These are phyloP conservation scores for Arthrobotrys iridis DNA, from an alignment of 2,329 filamentous ascomycete genomes.

Conservation along the genomic window DNA sequence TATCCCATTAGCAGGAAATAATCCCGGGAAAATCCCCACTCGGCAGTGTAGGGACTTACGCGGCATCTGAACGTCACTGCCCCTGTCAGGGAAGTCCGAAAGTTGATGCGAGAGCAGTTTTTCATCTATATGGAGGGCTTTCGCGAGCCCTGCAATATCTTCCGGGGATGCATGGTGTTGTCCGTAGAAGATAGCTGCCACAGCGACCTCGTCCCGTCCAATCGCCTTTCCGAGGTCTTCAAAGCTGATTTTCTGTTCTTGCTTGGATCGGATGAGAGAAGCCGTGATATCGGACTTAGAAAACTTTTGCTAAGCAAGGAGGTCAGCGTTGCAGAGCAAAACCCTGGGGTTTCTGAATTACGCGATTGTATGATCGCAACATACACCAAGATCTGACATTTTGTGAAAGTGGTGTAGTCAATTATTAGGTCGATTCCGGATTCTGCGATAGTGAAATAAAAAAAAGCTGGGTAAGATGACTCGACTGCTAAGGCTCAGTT, in stretches of 20 bases:
- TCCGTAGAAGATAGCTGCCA: slow-evolving; percentile 58
- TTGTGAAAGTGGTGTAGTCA: background rate
- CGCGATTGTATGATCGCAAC: slow-evolving; percentile 7
- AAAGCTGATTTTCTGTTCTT: slow-evolving; percentile 54
- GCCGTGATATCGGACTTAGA: slow-evolving; percentile 30
- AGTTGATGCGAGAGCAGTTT: slow-evolving; percentile 33
- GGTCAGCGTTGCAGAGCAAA: background rate
- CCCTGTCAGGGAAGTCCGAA: slow-evolving; percentile 55
- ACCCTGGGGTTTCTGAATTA: background rate
- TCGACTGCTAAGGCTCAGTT: no score
- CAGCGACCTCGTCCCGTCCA: slow-evolving; percentile 58
- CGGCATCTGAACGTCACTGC: slow-evolving; percentile 56
- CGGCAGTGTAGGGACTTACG: slow-evolving; percentile 51
- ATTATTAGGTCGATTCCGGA: background rate
- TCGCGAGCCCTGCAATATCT: slow-evolving; percentile 55
- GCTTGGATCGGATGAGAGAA: slow-evolving; percentile 57
- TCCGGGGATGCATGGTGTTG: slow-evolving; percentile 55
- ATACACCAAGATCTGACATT: slow-evolving; percentile 13
- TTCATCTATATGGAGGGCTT: slow-evolving; percentile 47
- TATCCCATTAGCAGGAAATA: slow-evolving; percentile 5
- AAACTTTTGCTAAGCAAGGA: slow-evolving; percentile 6
- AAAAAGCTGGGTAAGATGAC: no score
- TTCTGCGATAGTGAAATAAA: no score
- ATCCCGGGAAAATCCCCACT: background rate
- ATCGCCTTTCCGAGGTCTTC: slow-evolving; percentile 56